Base-by-base conservation (phyloP, 108 stramenopile genomes). In the Skeletonema potamos region DNA sequence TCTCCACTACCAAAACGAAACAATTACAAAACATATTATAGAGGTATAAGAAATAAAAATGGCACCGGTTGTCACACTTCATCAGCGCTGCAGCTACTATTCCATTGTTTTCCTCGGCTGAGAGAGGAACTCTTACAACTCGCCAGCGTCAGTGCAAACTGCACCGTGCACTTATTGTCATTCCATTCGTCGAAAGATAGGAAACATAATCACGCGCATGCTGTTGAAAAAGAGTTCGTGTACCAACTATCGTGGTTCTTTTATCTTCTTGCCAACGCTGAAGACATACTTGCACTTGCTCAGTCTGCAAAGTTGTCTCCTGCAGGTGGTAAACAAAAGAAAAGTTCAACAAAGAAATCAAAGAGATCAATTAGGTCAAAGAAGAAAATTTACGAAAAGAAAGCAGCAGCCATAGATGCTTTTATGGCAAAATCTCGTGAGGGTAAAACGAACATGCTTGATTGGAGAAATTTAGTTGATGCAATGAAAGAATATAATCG, bases 211-310 rank as follows among this genome's bases (percentile, higher is more conserved):
- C 39, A 68, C 8, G 22, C 6, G 3, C 3, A 58, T 18, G 18
- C 39, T 1, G 43, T 33, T n/a, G 26, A 68, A 33, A 30, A 55
- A 11, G 70, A 79, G 44, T 68, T 79, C 12, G 70, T 79, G 6
- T 72, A 79, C 43, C 70, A 68, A 27, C 39, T 79, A 12, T 54
- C 77, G 7, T 37, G 70, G 48, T 79, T 79, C 29, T 79, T 67
- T 66, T 55, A 56, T 26, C 59, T 67, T 12, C 57, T 79, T 36
- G 34, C 70, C 2, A 13, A 67, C 41, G 62, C 62, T 4, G 54
- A 63, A 28, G 62, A 64, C n/a, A 26, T 55, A 5, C n/a, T 34
- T 27, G 18, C 37, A 63, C 12, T 15, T 6, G 11, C 33, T 51
- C 48, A 22, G 20, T 15, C 22, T 4, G 48, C 43, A 4, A 3